Evolutionary conservation across 1,284 basidiomycete genomes (phyloP), one percentile per base, ranked within the genome.

Genomic region (Cutaneotrichosporon cavernicola): DNA sequence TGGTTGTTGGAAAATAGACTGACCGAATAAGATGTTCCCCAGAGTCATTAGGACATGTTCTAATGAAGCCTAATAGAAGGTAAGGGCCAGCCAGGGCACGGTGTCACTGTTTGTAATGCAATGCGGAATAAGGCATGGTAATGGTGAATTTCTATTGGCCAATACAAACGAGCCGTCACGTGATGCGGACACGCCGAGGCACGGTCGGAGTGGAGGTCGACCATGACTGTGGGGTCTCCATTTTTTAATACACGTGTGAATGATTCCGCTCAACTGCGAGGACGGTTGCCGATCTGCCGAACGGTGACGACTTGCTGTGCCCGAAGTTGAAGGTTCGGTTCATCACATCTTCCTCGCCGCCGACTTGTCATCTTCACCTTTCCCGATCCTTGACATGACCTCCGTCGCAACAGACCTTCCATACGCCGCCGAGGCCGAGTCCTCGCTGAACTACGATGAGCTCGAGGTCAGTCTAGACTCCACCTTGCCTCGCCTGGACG

Each of bases 341-440:
- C 51, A 32, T 56, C 53, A 6, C 52, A 16, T 34, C 53, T n/a
- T 22, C 50, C 34, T 38, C 34, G 7, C 32, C 16, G 18, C 32
- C 31, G 11, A 8, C 18, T 26, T 56, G 7, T 5, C 50, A 36
- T 56, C 55, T 38, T 32, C 38, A 13, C n/a, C 31, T 56, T 22
- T 10, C 21, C 8, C 40, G 10, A 4, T 26, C 34, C 4, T 40
- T 18, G 21, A 26, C 16, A 60, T 56, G 56, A 22, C 58, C 26
- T 43, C 50, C 9, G 31, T 53, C 51, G 51, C 51, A 13, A 90
- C 90, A 60, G 91, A 95, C 73, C 84, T 97, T n/a, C 94, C 94
- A 21, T 97, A 97, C 81, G 94, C 95, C 65, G 94, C 93, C 22
- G 94, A 97, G 78, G 95, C 93, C 10, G 89, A 96, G 78, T 86